Percentiles rank a stretch among this genome's conserved stretches.
Evolutionary conservation across 1,284 basidiomycete species (phyloP).

Genomic region (Tetrapyrgos nigripes): DNA sequence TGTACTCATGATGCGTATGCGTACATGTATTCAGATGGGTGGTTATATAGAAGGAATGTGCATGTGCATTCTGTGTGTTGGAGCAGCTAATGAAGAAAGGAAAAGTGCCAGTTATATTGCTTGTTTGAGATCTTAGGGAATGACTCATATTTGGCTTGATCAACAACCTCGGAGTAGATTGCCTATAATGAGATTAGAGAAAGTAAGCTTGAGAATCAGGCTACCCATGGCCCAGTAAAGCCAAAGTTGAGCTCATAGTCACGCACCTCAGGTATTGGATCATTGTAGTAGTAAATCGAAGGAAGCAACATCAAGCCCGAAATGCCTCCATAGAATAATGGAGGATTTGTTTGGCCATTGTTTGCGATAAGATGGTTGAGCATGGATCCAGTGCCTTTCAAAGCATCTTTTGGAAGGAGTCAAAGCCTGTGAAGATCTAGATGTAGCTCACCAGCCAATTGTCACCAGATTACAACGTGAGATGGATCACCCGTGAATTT

Average conservation of each 20-base stretch:
- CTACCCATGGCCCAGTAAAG: no score
- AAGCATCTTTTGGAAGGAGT: not conserved
- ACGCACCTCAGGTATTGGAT: constrained; percentile 45
- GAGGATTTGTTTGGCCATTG: constrained; percentile 42
- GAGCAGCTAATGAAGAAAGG: constrained; percentile 29
- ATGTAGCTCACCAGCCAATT: constrained; percentile 29
- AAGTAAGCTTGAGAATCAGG: no score
- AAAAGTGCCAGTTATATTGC: no score
- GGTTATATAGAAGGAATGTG: no score
- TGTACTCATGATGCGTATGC: no score
- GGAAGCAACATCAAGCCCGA: constrained; percentile 51
- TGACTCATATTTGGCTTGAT: no score
- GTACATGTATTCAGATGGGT: no score
- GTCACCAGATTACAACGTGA: constrained; percentile 38
- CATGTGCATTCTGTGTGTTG: constrained; percentile 24
- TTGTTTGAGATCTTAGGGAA: no score
- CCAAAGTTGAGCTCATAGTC: not conserved
- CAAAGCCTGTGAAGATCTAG: not conserved
- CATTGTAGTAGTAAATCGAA: constrained; percentile 51
- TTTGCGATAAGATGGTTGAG: constrained; percentile 28
- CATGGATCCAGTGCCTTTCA: constrained; percentile 20
- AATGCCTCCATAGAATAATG: constrained; percentile 50
- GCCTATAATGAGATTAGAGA: no score
- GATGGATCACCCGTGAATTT: constrained; percentile 36
- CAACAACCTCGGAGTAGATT: no score